phyloP scores from a whole-genome alignment of 2,329 filamentous ascomycete species.

The Endothia cerciana region DNA sequence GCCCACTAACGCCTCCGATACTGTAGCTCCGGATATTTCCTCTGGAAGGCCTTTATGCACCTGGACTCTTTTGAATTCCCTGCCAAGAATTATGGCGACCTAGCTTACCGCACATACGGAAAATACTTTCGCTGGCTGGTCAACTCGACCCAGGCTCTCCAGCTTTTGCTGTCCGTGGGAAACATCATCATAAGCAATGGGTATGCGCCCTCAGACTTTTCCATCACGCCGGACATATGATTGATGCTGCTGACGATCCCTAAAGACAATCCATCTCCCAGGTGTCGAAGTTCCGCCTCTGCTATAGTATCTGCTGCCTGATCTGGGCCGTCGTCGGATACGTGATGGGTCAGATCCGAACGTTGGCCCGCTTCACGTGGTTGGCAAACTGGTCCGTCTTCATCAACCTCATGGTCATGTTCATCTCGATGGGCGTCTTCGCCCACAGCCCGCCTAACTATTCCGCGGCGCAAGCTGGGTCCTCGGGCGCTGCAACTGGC shows the following conservation, averaged over 20 bases:
- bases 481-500: constrained; percentile 35
- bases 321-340: constrained; percentile 54
- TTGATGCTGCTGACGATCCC: background rate
- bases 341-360: constrained; percentile 56
- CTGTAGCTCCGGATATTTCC: constrained; percentile 41
- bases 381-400: constrained; percentile 58
- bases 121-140: constrained; percentile 47
- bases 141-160: constrained; percentile 50
- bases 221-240: background rate
- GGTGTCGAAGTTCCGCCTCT: constrained; percentile 51
- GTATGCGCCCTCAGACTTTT: background rate
- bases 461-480: constrained; percentile 34
- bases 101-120: constrained; percentile 51
- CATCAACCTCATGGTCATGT: constrained; percentile 56
- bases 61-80: constrained; percentile 50
- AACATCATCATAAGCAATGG: constrained; percentile 54
- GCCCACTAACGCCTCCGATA: background rate
- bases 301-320: constrained; percentile 54
- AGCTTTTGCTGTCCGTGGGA: constrained; percentile 52
- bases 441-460: constrained; percentile 54
- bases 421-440: constrained; percentile 57
- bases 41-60: constrained; percentile 47
- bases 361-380: constrained; percentile 55
- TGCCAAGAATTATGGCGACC: constrained; percentile 48
- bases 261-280: constrained; percentile 53